A percentile compares a stretch with the other conserved stretches of the same genome.
These are phyloP conservation scores for Apiotrichum gracile DNA, from an alignment of 1,284 basidiomycete species.

Conservation along the genomic window DNA sequence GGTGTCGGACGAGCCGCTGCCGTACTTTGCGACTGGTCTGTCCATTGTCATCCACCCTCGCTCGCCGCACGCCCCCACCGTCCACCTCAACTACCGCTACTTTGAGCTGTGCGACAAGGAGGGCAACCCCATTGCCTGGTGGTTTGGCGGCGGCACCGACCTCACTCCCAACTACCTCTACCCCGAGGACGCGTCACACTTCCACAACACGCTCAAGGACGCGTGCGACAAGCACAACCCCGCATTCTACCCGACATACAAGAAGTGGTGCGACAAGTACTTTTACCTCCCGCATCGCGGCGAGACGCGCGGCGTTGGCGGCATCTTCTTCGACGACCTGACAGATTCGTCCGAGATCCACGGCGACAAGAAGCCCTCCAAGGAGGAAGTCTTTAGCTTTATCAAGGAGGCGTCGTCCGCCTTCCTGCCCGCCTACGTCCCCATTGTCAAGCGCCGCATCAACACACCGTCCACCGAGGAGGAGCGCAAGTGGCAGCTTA, in stretches of 20 bases:
- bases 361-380: slow-evolving; percentile 36
- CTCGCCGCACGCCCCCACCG: slow-evolving; percentile 86
- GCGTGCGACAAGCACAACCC: slow-evolving; percentile 71
- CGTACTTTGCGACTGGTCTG: slow-evolving; percentile 90
- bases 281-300: slow-evolving; percentile 90
- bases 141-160: slow-evolving; percentile 98
- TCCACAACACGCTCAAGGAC: slow-evolving; percentile 71
- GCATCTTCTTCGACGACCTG: slow-evolving; percentile 94
- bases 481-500: slow-evolving; percentile 77
- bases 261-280: slow-evolving; percentile 97
- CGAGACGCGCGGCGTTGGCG: slow-evolving; percentile 86
- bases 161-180: slow-evolving; percentile 91
- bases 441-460: slow-evolving; percentile 62
- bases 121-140: slow-evolving; percentile 73
- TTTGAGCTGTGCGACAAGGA: slow-evolving; percentile 74
- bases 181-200: slow-evolving; percentile 78
- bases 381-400: slow-evolving; percentile 69
- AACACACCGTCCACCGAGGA: slow-evolving; percentile 57
- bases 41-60: slow-evolving; percentile 88
- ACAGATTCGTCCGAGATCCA: slow-evolving; percentile 40
- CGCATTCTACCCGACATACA: slow-evolving; percentile 72
- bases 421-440: slow-evolving; percentile 83
- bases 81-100: slow-evolving; percentile 96
- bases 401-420: slow-evolving; percentile 64
- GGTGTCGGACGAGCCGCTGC: slow-evolving; percentile 63